phyloP scores from a whole-genome alignment of 495 filamentous ascomycete genomes.

The Talaromyces nanjingensis region DNA sequence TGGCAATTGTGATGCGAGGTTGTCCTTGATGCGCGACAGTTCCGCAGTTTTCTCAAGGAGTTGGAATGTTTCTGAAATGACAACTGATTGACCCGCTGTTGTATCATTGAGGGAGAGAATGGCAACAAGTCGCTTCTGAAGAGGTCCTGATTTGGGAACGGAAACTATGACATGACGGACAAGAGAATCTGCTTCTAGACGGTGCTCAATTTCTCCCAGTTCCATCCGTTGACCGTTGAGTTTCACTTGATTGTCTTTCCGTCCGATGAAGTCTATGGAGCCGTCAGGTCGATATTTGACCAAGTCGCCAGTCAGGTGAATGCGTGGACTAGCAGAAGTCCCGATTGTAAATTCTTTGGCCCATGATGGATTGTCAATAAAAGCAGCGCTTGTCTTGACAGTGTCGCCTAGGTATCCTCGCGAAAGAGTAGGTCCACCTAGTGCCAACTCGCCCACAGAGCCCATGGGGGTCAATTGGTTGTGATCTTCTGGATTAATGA shows the following conservation, averaged over 20 bases:
- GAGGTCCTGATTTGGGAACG: slow-evolving; percentile 32
- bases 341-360: slow-evolving; percentile 22
- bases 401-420: slow-evolving; percentile 48
- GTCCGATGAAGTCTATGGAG: slow-evolving; percentile 45
- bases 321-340: slow-evolving; percentile 13
- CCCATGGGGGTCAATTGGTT: slow-evolving; percentile 44
- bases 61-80: slow-evolving; percentile 28
- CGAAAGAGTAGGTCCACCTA: slow-evolving; percentile 42
- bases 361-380: slow-evolving; percentile 35
- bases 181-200: slow-evolving; percentile 23
- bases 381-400: slow-evolving; percentile 42
- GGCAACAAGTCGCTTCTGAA: slow-evolving; percentile 35
- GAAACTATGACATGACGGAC: slow-evolving; percentile 43
- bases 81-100: slow-evolving; percentile 19
- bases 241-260: slow-evolving; percentile 62
- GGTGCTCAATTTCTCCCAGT: slow-evolving; percentile 44
- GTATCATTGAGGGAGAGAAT: slow-evolving; percentile 34
- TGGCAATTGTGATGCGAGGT: slow-evolving; percentile 29
- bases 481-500: slow-evolving; percentile 45
- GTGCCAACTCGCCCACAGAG: slow-evolving; percentile 45
- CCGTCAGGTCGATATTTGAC: slow-evolving; percentile 49
- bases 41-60: slow-evolving; percentile 25
- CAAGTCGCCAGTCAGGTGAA: slow-evolving; percentile 46
- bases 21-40: slow-evolving; percentile 30
- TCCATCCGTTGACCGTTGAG: slow-evolving; percentile 64